Evolutionary conservation across 352 stramenopile genomes (phyloP).

Genomic region (Phytophthora sp.): DNA sequence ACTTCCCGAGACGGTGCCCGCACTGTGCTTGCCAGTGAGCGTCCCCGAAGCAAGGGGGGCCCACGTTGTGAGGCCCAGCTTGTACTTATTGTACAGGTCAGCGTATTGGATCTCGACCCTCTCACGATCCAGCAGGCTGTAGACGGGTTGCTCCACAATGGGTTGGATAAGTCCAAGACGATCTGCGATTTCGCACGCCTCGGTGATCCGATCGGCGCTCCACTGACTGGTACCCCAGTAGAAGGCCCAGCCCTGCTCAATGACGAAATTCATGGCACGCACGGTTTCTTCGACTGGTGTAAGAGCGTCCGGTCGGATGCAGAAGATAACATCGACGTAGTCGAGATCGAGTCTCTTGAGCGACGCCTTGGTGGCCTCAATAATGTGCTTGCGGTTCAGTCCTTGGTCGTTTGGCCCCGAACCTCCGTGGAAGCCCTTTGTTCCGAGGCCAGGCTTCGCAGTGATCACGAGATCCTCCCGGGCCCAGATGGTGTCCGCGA

Average conservation of each 20-base stretch:
- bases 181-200: background rate
- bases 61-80: background rate
- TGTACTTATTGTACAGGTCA: background rate
- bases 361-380: background rate
- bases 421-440: too few relatives aligned
- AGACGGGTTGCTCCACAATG: background rate
- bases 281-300: too few relatives aligned
- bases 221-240: background rate
- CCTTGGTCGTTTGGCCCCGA: background rate
- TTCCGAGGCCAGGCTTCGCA: constrained; percentile 36
- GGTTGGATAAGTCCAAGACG: background rate
- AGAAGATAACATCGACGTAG: background rate
- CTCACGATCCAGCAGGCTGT: background rate
- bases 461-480: constrained; percentile 43
- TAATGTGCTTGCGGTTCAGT: background rate
- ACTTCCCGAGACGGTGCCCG: background rate
- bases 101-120: background rate
- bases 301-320: background rate
- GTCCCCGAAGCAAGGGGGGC: background rate
- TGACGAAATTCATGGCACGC: too few relatives aligned
- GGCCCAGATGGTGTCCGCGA: constrained; percentile 8
- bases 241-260: too few relatives aligned
- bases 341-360: background rate
- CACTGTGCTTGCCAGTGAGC: background rate
- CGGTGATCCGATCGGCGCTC: background rate